Conservation (phyloP, 208 protist species). For the Porcisia hertigi region DNA sequence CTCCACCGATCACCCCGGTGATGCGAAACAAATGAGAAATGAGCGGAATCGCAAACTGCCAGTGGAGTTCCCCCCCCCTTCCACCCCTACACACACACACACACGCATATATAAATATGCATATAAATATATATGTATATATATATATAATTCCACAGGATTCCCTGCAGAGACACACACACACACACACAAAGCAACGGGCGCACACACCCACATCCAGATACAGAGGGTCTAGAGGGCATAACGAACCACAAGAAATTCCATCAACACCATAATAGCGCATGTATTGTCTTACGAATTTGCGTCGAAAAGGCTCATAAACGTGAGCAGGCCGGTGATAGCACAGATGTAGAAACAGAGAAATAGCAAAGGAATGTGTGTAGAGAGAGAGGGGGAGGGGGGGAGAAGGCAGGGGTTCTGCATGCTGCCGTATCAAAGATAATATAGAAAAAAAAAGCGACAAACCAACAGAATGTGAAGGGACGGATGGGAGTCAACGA, state of each 20-base stretch:
- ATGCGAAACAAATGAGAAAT: not conserved
- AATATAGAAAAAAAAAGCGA: not conserved
- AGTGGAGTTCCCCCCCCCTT: not conserved
- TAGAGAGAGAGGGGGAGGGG: not conserved
- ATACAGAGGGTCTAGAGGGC: no score
- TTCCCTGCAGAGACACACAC: not conserved
- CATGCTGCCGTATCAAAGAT: not conserved
- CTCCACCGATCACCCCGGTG: not conserved
- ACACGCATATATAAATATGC: not conserved
- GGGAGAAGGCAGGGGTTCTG: not conserved
- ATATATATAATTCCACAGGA: no score
- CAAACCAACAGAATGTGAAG: not conserved
- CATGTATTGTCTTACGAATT: no score
- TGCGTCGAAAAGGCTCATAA: not conserved
- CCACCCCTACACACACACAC: no score
- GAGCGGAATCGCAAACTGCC: not conserved
- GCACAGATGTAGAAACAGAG: not conserved
- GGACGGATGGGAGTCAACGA: not conserved
- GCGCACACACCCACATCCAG: no score
- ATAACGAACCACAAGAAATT: no score
- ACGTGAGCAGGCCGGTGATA: not conserved
- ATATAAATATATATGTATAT: no score
- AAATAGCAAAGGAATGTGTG: not conserved
- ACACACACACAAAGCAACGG: constrained; percentile 1
- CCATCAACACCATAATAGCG: no score